Evolutionary conservation across 306 rosid species (phyloP), one percentile per base, ranked within the genome.

Genomic region (Macrotyloma uniflorum): DNA sequence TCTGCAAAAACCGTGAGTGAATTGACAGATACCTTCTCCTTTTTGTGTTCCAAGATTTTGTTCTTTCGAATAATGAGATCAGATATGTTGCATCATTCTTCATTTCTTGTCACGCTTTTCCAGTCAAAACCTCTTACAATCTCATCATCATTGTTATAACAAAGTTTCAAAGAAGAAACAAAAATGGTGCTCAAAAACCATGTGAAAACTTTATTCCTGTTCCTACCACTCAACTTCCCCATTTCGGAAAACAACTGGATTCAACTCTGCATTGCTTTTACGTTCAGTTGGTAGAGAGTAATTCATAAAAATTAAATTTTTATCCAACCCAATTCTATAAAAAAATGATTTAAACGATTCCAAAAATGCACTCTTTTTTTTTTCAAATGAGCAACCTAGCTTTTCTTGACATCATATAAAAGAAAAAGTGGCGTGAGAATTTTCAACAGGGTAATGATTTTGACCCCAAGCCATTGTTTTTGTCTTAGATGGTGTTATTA

Each of bases 1-100:
- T 28, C 68, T 15, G 75, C 35, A 58, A 72, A 57, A 67, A 74
- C 70, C 88, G 91, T 91, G 96, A 85, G 51, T 53, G 55, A 83
- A 87, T 75, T 50, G 67, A 78, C 73, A 8, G 36, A 22, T 38
- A 72, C 81, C 81, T n/a, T 78, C 86, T 55, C 70, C 76, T 76
- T 79, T 84, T 62, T 45, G 46, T 22, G 40, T 40, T 55, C 66
- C 20, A 64, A 75, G 86, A 61, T 84, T 74, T 70, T 57, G 72
- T 70, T 79, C 64, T 67, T 70, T 65, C 47, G 79, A 79, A 51
- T 78, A 76, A 64, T 62, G 70, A 75, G 74, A 45, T 76, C 71
- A 61, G 19, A 75, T 76, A 74, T 42, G 70, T 70, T 75, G 46
- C 74, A 23, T 69, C 65, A 54, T 50, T 36, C 67, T 47, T 79